Evolutionary conservation across 331 rosid genomes (phyloP).

Genomic region (Acacia concinna): DNA sequence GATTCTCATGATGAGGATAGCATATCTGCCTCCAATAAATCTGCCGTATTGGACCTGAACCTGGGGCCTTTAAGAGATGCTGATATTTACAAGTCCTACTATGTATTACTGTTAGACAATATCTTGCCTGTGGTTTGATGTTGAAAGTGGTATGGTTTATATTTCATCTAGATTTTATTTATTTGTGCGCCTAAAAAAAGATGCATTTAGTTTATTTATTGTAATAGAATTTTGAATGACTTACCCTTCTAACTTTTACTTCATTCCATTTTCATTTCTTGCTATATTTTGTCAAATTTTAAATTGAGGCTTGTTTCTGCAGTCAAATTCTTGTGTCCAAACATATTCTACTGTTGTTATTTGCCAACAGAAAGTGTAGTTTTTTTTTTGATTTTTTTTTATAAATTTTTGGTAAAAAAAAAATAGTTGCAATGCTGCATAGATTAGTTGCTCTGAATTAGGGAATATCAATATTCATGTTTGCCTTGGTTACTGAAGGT

Average conservation of each 20-base stretch:
- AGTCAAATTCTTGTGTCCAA: neutral
- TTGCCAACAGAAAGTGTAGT: slow-evolving; percentile 9
- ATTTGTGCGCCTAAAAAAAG: neutral
- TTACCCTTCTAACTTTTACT: neutral
- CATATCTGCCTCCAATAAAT: neutral
- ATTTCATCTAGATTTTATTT: neutral
- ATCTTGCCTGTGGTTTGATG: slow-evolving; percentile 4
- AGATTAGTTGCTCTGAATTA: slow-evolving; percentile 21
- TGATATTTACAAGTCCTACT: slow-evolving; percentile 1
- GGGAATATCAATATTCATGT: slow-evolving; percentile 12
- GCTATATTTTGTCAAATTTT: slow-evolving; percentile 2
- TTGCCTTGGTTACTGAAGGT: slow-evolving; percentile 32
- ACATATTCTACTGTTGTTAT: neutral
- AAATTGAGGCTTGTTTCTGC: slow-evolving; percentile 9
- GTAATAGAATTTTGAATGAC: neutral
- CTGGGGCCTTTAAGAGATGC: neutral
- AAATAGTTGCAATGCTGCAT: slow-evolving; percentile 22
- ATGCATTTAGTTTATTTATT: slow-evolving; percentile 8
- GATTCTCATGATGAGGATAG: neutral
- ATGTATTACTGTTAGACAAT: neutral
- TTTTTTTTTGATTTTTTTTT: neutral
- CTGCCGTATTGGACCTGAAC: neutral
- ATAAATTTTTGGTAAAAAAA: too few relatives aligned
- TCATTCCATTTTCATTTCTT: slow-evolving; percentile 3
- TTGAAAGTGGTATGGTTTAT: neutral